A percentile compares a stretch with the other conserved stretches of the same genome.
phyloP scores from a whole-genome alignment of 352 stramenopile species.

The Phytopythium litorale region DNA sequence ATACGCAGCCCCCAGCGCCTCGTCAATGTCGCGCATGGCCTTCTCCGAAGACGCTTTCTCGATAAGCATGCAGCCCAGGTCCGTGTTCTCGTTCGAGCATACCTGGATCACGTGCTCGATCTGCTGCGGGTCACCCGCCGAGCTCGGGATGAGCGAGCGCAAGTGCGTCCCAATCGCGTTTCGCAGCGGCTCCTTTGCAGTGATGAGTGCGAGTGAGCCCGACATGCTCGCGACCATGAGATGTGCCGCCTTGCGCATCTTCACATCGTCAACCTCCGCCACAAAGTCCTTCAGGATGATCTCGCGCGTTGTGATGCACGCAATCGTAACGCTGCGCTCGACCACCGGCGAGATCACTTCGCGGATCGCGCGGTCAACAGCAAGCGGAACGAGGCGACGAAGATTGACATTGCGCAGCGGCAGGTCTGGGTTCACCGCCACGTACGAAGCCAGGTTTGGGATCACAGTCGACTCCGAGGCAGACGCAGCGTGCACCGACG shows the following conservation, averaged over 20 bases:
- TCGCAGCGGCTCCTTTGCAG: slow-evolving; percentile 96
- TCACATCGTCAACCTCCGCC: slow-evolving; percentile 92
- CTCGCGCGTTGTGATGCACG: slow-evolving; percentile 97
- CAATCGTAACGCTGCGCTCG: slow-evolving; percentile 98
- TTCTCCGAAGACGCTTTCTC: slow-evolving; percentile 99
- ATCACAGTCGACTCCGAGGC: slow-evolving; percentile 95
- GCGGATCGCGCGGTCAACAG: slow-evolving; percentile 97
- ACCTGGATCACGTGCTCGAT: slow-evolving; percentile 98
- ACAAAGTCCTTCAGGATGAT: slow-evolving; percentile 99
- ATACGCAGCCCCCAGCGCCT: slow-evolving; percentile 89
- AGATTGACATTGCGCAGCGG: slow-evolving; percentile 92
- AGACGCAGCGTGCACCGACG: slow-evolving; percentile 19
- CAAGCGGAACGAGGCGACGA: slow-evolving; percentile 94
- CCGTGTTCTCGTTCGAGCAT: slow-evolving; percentile 98
- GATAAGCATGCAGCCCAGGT: slow-evolving; percentile 98
- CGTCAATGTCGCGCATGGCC: slow-evolving; percentile 97
- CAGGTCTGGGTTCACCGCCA: slow-evolving; percentile 96
- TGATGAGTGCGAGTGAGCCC: slow-evolving; percentile 96
- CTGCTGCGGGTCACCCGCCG: slow-evolving; percentile 83
- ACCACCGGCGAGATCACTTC: slow-evolving; percentile 99
- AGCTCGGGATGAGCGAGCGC: slow-evolving; percentile 88
- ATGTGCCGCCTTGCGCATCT: slow-evolving; percentile 97
- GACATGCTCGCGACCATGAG: slow-evolving; percentile 99
- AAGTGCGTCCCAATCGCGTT: slow-evolving; percentile 97
- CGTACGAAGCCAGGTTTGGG: slow-evolving; percentile 97